Evolutionary conservation across 768 basidiomycete species (phyloP), one percentile per base, ranked within the genome.

Genomic region (Mycena latifolia): DNA sequence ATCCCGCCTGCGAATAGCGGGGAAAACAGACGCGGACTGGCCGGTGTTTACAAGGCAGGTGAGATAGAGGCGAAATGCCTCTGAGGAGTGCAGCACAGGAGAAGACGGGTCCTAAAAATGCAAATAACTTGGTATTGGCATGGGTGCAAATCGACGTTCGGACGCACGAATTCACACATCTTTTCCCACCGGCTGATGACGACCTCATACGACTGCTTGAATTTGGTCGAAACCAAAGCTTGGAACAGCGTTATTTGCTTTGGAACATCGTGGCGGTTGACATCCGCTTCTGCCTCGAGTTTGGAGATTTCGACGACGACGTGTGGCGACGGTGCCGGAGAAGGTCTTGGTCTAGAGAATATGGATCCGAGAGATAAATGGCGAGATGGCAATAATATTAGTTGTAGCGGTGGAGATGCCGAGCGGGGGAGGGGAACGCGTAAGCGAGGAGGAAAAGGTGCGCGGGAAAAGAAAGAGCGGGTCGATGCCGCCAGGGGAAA

Each of bases 141-240:
- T 35, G 10, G 39, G 18, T 15, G 20, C 35, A 45, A 11, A 50
- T 14, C 17, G 14, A 39, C 55, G 39, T 11, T 61, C 12, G 25
- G 31, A 88, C 92, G 71, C 79, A 94, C 94, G 74, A 91, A 93
- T 85, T 94, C 91, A 72, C 86, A 87, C 85, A 90, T 88, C 69
- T 89, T 84, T 74, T 95, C 93, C 93, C 94, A 95, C 60, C 93
- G 87, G 72, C 81, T 88, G 61, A 93, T 87, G 61, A 94, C 79
- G 25, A 92, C 79, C 63, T 93, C 89, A 75, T 90, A 90, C 0
- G 88, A 93, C 15, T 89, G 84, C 61, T 86, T 88, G 35, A 90
- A 80, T 55, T 88, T 86, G 0, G 91, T 91, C 0, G 86, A 86
- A 24, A 86, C 71, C 29, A 95, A 79, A 20, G 90, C 93, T 25